These are phyloP conservation scores for Lecanoromycetidae sp. DNA, from an alignment of 2,329 filamentous ascomycete genomes.

Conservation along the genomic window DNA sequence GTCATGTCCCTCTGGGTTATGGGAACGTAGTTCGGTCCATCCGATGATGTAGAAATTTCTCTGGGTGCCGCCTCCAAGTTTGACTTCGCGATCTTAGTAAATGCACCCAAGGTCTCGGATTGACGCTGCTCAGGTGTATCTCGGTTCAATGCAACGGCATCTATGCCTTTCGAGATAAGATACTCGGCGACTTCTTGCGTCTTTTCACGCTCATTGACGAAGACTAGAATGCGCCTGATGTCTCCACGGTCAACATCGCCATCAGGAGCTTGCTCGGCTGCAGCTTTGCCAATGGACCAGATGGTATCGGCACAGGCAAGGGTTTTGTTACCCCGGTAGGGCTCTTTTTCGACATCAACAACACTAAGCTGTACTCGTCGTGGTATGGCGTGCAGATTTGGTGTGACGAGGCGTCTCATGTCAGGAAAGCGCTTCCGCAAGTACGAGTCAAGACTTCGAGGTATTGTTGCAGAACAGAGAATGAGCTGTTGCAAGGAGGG, in stretches of 20 bases:
- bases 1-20: neutral
- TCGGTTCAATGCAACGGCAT: slow-evolving; percentile 71
- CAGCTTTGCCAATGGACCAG: slow-evolving; percentile 79
- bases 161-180: slow-evolving; percentile 72
- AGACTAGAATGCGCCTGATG: slow-evolving; percentile 79
- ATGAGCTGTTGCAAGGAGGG: slow-evolving; percentile 78
- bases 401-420: slow-evolving; percentile 77
- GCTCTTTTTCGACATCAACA: slow-evolving; percentile 81
- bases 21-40: slow-evolving; percentile 6
- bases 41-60: neutral
- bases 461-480: slow-evolving; percentile 92
- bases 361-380: slow-evolving; percentile 88
- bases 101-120: slow-evolving; percentile 62
- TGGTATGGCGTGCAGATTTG: slow-evolving; percentile 91
- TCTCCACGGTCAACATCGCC: slow-evolving; percentile 44
- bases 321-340: slow-evolving; percentile 83
- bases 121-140: slow-evolving; percentile 71
- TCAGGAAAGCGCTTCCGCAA: slow-evolving; percentile 72
- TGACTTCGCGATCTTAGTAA: slow-evolving; percentile 40
- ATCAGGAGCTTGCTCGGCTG: slow-evolving; percentile 43
- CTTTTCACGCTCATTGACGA: slow-evolving; percentile 91
- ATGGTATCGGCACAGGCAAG: slow-evolving; percentile 91
- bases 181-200: slow-evolving; percentile 70
- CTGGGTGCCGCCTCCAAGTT: neutral
- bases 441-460: slow-evolving; percentile 73